A percentile compares a stretch with the other conserved stretches of the same genome.
These are phyloP conservation scores for Breynia disticha DNA, from an alignment of 441 rosid species.

Conservation along the genomic window DNA sequence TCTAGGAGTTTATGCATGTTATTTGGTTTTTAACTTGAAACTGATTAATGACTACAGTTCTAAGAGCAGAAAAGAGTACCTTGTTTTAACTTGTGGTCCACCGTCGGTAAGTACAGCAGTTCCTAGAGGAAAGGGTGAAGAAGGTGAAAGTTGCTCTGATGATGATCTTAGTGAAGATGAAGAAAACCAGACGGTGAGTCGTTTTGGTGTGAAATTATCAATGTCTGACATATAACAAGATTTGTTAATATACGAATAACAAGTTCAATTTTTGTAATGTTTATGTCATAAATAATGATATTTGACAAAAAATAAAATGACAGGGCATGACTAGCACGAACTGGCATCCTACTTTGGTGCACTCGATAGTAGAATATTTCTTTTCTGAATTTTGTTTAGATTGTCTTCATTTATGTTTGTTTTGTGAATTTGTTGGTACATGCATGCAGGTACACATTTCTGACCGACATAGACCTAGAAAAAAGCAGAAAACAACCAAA, in stretches of 20 bases:
- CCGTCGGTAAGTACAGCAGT: conserved; percentile 35
- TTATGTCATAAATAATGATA: too few relatives aligned
- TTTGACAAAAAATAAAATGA: too few relatives aligned
- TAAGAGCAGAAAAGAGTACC: conserved; percentile 75
- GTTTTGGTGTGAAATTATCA: not conserved
- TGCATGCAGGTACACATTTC: conserved; percentile 44
- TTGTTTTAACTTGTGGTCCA: conserved; percentile 81
- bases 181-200: conserved; percentile 47
- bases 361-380: not conserved
- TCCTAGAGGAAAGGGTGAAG: conserved; percentile 44
- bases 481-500: conserved; percentile 58
- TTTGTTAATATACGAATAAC: too few relatives aligned
- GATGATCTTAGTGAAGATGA: conserved; percentile 54
- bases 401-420: too few relatives aligned
- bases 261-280: too few relatives aligned
- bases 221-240: too few relatives aligned
- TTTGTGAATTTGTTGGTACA: not conserved
- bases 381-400: too few relatives aligned
- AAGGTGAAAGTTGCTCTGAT: conserved; percentile 52
- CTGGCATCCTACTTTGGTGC: not conserved
- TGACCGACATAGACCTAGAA: conserved; percentile 69
- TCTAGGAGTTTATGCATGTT: not conserved
- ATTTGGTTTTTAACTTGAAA: not conserved
- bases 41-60: conserved; percentile 30
- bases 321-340: too few relatives aligned